Evolutionary conservation across 306 rosid species (phyloP).

Genomic region (Malus asiatica): DNA sequence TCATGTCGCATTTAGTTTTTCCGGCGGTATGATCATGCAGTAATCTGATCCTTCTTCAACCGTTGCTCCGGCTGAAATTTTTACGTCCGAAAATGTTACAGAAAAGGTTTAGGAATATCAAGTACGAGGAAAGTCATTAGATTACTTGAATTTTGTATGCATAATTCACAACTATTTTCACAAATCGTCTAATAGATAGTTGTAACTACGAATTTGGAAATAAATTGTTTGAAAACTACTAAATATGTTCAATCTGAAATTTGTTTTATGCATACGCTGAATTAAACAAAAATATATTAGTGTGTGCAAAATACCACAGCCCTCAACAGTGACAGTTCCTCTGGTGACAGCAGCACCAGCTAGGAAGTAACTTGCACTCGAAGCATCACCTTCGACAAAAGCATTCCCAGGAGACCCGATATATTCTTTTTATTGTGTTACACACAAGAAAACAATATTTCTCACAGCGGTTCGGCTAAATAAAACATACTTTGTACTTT

Average conservation of each 20-base stretch:
- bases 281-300: background rate
- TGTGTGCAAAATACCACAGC: slow-evolving; percentile 58
- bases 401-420: slow-evolving; percentile 84
- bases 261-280: background rate
- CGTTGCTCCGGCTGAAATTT: slow-evolving; percentile 69
- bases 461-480: slow-evolving; percentile 9
- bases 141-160: too few relatives aligned
- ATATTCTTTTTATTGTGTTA: slow-evolving; percentile 7
- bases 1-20: slow-evolving; percentile 56
- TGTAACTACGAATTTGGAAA: background rate
- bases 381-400: slow-evolving; percentile 96
- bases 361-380: slow-evolving; percentile 97
- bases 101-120: background rate
- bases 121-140: background rate
- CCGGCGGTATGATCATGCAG: slow-evolving; percentile 83
- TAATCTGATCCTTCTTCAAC: slow-evolving; percentile 96
- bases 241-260: too few relatives aligned
- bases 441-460: background rate
- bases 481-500: slow-evolving; percentile 77
- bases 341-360: slow-evolving; percentile 98
- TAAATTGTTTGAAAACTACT: too few relatives aligned
- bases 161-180: background rate
- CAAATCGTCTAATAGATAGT: background rate
- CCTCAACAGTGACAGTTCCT: slow-evolving; percentile 87
- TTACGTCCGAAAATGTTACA: background rate